Evolutionary conservation across 2,329 filamentous ascomycete species (phyloP), one percentile per base, ranked within the genome.

Genomic region (Xylaria digitata): DNA sequence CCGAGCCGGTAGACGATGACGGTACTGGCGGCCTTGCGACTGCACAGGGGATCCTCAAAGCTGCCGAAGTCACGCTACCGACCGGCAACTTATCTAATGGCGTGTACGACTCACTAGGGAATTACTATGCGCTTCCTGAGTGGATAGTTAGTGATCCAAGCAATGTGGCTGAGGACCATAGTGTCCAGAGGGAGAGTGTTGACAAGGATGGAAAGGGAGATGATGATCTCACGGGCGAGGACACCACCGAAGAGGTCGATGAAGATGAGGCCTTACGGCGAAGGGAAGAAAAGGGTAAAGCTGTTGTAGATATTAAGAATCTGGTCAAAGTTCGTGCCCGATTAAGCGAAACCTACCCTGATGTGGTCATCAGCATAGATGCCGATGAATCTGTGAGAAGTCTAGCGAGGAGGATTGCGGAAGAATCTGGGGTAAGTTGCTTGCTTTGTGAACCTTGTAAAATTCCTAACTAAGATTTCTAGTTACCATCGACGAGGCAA

Each of bases 21-120:
- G 78, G 79, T 26, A 74, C 80, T 2, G 80, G 81, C 43, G 78
- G 77, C 3, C 75, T 92, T 8, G 84, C 82, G 32, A 93, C 90
- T 2, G 94, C 94, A 6, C 94, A 97, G 81, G 87, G 86, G 62
- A 91, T 97, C 63, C 81, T 97, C 6, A 88, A 91, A 74, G 94
- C 94, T 1, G 90, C 89, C 8, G 93, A 90, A 26, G 86, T 94
- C 37, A 93, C 90, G 0, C 80, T 94, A 13, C 91, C 92, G 0
- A 92, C 90, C 0, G 92, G 92, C 0, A 86, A 93, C 73, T 78
- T 94, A 21, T 87, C 87, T 45, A 87, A 92, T 62, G 91, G 91
- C 9, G 89, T 85, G 19, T 95, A 93, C 73, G 92, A 94, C 76
- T 80, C 87, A 43, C 82, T 89, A 56, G 92, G 92, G 1, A 89